Conservation (phyloP, 306 rosid species). For the Carpinus viminea region DNA sequence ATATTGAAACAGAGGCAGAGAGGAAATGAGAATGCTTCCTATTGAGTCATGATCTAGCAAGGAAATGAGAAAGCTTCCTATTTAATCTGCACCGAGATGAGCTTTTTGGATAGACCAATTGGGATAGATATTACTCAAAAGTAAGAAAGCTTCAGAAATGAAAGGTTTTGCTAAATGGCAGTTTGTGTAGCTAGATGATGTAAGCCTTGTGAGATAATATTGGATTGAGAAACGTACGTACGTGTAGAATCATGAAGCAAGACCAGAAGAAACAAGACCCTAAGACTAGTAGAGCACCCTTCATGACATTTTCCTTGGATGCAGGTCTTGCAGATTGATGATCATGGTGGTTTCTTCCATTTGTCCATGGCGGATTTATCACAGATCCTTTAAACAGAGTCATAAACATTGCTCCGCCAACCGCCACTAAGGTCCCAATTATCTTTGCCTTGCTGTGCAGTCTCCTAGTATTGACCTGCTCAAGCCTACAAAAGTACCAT, state of each 20-base stretch:
- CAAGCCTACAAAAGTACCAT: conserved; percentile 39
- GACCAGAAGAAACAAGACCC: conserved; percentile 53
- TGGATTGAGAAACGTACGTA: conserved; percentile 30
- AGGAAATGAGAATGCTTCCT: too few relatives aligned
- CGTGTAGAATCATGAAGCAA: conserved; percentile 48
- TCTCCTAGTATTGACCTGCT: conserved; percentile 43
- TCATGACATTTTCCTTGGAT: conserved; percentile 32
- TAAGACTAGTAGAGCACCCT: conserved; percentile 49
- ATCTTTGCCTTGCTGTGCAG: conserved; percentile 44
- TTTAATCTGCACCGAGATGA: too few relatives aligned
- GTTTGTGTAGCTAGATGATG: background rate
- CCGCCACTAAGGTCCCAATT: conserved; percentile 41
- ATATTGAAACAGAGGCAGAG: too few relatives aligned
- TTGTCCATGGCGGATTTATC: conserved; percentile 40
- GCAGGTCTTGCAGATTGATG: conserved; percentile 15
- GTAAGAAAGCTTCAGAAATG: too few relatives aligned
- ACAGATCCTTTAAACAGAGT: conserved; percentile 39
- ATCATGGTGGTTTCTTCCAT: conserved; percentile 10
- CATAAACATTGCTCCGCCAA: conserved; percentile 55
- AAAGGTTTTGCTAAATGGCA: too few relatives aligned
- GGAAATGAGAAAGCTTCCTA: too few relatives aligned
- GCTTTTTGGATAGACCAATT: too few relatives aligned
- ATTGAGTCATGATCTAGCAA: too few relatives aligned
- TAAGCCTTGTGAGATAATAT: background rate
- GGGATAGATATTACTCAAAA: too few relatives aligned